Base-by-base conservation (phyloP, 1,284 basidiomycete species). In the Anthracocystis setariae region DNA sequence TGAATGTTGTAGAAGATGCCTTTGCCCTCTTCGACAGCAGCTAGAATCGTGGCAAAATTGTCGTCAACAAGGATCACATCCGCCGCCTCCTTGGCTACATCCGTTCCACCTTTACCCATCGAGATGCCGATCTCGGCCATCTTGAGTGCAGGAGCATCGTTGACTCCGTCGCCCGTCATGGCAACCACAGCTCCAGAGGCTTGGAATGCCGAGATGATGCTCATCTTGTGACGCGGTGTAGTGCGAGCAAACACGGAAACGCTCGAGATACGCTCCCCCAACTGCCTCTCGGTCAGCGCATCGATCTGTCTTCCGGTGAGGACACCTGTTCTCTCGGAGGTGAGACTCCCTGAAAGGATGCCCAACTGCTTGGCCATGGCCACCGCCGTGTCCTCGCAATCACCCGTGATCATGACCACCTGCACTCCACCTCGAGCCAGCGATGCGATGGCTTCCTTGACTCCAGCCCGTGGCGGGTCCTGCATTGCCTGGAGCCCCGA, bases 1-100 rank as follows among this genome's bases (percentile, higher is more conserved):
- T 98, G 94, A 79, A 98, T 96, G 79, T 98, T 98, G 85, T 95
- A 93, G 84, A 97, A 98, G 78, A 98, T 98, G 4, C 92, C 92
- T 89, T 97, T 95, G 13, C 68, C 95, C 86, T 98, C 95, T 85
- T 98, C 94, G 44, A 98, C 89, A 1, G 94, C 95, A 8, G 92
- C 91, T 20, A 97, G 84, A 67, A 98, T 93, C 1, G 94, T 97
- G 56, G 89, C 91, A 83, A 98, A 98, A 84, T 97, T 95, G 84
- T 98, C 95, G 81, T 98, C 94, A 37, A 97, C 94, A 17, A 98
- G 88, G 74, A 98, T 97, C 71, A 96, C 90, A 84, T 98, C 93
- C 3, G 94, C 94, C 2, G 95, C 94, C 85, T 98, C 94, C 84
- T 98, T 98, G 24, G 95, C 94, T 8, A 98, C 95, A 80, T 98